These are phyloP conservation scores for Henckelia pumila DNA, from an alignment of 257 asterid species.

Conservation along the genomic window DNA sequence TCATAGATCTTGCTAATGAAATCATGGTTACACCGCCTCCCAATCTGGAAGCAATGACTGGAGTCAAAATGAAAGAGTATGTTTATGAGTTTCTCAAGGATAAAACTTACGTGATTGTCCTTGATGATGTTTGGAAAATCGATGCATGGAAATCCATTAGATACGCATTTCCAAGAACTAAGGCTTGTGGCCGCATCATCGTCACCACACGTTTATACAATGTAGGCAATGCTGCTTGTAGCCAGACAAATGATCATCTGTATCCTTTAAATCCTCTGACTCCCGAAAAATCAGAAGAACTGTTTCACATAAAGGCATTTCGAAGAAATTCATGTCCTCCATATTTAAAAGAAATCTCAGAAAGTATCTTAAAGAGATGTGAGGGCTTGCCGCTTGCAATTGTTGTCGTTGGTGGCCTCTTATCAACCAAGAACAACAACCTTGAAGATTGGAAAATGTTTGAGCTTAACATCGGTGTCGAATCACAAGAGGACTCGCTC, in stretches of 20 bases:
- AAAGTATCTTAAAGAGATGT: too few relatives aligned
- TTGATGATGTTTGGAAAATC: conserved; percentile 32
- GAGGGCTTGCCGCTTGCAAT: too few relatives aligned
- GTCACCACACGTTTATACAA: conserved; percentile 23
- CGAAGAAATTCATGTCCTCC: too few relatives aligned
- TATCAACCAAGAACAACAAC: too few relatives aligned
- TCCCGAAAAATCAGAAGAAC: too few relatives aligned
- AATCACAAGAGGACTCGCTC: too few relatives aligned
- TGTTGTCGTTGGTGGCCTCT: too few relatives aligned
- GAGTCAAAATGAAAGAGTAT: conserved; percentile 14
- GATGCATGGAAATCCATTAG: conserved; percentile 28
- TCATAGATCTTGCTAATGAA: conserved; percentile 5
- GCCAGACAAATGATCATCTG: conserved; percentile 6
- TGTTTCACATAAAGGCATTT: too few relatives aligned
- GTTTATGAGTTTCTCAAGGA: conserved; percentile 24
- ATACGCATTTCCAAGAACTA: conserved; percentile 25
- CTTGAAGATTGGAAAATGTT: too few relatives aligned
- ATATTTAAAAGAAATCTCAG: too few relatives aligned
- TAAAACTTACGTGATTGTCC: conserved; percentile 28
- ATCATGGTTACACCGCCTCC: conserved; percentile 14
- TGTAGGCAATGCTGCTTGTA: not conserved
- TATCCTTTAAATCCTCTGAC: conserved; percentile 22
- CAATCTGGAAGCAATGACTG: conserved; percentile 11
- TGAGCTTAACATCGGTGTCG: too few relatives aligned
- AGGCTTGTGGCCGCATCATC: conserved; percentile 17